Base-by-base conservation (phyloP, 371 early-diverging fungal species). In the Coemansia sp. region DNA sequence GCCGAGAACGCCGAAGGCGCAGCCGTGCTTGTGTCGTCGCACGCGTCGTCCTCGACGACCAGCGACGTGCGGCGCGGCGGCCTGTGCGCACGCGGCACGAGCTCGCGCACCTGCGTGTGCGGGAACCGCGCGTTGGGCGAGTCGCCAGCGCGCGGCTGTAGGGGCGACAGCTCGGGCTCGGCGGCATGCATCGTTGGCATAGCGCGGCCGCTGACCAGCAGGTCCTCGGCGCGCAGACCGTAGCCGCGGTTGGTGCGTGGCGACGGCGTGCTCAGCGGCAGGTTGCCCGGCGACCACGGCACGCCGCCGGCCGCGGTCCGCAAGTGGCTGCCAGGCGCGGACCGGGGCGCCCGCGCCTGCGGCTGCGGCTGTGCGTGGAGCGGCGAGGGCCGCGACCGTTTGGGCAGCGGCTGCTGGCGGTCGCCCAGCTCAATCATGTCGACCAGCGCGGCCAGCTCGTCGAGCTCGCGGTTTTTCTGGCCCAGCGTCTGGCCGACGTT, bases 391-490 rank as follows among this genome's bases (percentile, higher is more conserved):
- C 60, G 60, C 9, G 43, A n/a, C 60, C 34, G 40, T 30, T 51
- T 52, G 42, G n/a, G 41, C 16, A 9, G 42, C 35, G 40, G 43
- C 14, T 52, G 35, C 7, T 31, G 11, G 12, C 42, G 35, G 7
- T 16, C 4, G 4, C 42, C 61, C 7, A 65, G 10, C 1, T 49
- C 54, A 50, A 72, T 54, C n/a, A 35, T 43, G 5, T 68, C 62
- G 30, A 72, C 36, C 2, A 57, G 33, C n/a, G 31, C 42, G 8
- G 61, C 34, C 10, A 72, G 34, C 26, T 50, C 50, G n/a, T 64
- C 65, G 3, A 72, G 74, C 56, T 64, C 74, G 26, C 34, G 33
- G 59, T 61, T 72, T 38, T 65, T 72, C 62, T 68, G 57, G n/a
- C 20, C 43, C 58, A 68, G 41, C 1, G 61, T 54, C 45, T 58